A percentile compares a stretch with the other conserved stretches of the same genome.
Conservation (phyloP, 345 rosid genomes). For the Linum trigynum region DNA sequence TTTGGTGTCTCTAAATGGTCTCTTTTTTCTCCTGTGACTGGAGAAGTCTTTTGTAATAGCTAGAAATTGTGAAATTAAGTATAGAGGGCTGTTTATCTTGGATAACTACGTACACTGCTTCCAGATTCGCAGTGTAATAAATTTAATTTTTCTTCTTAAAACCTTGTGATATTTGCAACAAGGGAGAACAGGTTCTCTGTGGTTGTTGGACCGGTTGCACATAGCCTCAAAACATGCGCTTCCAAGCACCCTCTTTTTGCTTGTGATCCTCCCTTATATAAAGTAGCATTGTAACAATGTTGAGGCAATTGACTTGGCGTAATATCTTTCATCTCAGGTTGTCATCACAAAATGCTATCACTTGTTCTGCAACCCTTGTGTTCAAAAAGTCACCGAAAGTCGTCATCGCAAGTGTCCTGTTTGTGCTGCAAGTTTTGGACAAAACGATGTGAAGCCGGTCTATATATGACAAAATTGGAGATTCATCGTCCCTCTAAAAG, state of each 20-base stretch:
- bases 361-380: constrained; percentile 80
- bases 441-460: constrained; percentile 87
- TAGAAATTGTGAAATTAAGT: too few species aligned
- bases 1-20: too few species aligned
- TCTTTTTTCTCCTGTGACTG: too few species aligned
- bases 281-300: background rate
- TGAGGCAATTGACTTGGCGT: background rate
- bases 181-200: background rate
- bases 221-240: background rate
- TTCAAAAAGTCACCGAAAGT: constrained; percentile 58
- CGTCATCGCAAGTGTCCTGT: constrained; percentile 86
- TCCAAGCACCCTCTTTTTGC: background rate
- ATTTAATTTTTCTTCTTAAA: too few species aligned
- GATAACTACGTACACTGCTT: too few species aligned
- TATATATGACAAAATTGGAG: constrained; percentile 43
- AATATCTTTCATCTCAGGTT: constrained; percentile 37
- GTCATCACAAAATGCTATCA: constrained; percentile 97
- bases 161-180: too few species aligned
- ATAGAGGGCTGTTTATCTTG: too few species aligned
- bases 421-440: constrained; percentile 76
- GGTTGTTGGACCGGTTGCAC: background rate
- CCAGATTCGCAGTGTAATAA: too few species aligned
- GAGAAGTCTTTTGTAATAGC: too few species aligned
- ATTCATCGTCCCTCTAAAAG: background rate
- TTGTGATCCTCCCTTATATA: background rate